Evolutionary conservation across 78 protist species (phyloP).

Genomic region (Protostelium mycophagum): DNA sequence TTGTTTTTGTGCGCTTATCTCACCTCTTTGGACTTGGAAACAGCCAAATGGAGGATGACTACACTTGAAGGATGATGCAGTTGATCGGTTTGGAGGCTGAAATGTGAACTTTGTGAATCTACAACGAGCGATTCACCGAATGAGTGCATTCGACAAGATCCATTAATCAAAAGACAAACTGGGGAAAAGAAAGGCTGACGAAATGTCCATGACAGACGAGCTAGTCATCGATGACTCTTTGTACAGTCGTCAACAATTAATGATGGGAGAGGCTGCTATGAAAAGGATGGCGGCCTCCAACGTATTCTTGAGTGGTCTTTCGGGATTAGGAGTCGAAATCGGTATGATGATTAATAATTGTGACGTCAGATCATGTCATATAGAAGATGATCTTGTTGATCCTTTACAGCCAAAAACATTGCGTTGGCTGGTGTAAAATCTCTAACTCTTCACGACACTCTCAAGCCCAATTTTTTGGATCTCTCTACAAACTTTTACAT

Average conservation of each 20-base stretch:
- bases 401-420: conserved; percentile 41
- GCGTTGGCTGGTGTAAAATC: conserved; percentile 65
- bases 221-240: neutral
- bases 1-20: too few species aligned
- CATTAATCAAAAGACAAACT: too few species aligned
- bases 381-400: too few species aligned
- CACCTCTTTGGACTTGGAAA: too few species aligned
- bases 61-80: too few species aligned
- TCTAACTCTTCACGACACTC: conserved; percentile 40
- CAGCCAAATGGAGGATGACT: too few species aligned
- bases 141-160: too few species aligned
- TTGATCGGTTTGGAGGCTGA: too few species aligned
- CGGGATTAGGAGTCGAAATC: conserved; percentile 61
- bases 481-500: conserved; percentile 53
- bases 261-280: neutral
- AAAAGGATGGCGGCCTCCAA: neutral
- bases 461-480: conserved; percentile 5
- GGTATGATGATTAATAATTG: neutral
- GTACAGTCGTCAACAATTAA: neutral
- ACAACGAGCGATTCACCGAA: too few species aligned
- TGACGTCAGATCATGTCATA: too few species aligned
- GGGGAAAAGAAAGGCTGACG: too few species aligned
- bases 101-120: too few species aligned
- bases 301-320: conserved; percentile 52
- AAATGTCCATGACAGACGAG: neutral